Evolutionary conservation across 805 yeast species (phyloP), one percentile per base, ranked within the genome.

Genomic region (Saccharomyces jurei): DNA sequence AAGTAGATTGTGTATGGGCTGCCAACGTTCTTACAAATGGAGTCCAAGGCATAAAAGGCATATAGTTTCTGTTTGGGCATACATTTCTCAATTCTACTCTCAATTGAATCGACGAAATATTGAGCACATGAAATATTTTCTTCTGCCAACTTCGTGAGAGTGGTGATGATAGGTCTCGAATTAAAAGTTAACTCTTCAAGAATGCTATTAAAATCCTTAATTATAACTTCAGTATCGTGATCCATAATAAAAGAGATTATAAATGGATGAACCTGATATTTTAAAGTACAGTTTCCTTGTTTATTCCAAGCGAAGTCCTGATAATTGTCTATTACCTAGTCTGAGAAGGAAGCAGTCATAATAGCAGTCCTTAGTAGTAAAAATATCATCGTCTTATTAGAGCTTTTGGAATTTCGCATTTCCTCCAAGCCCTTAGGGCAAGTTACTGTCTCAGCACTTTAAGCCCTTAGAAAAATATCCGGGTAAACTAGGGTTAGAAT

Each of bases 21-120:
- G 8, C 97, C 97, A 31, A 89, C 84, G 63, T 85, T 88, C 70
- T 94, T 94, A 72, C 92, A 87, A 50, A 94, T 87, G 17, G 97
- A 90, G 69, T 94, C 98, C 54, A 94, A 71, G 49, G 92, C 77
- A 66, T 92, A 94, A 56, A 94, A 77, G 3, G 94, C 83, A 62
- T 81, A 94, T 50, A 94, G 77, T 70, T 94, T 94, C 60, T 88
- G 91, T 11, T 81, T 78, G 1, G 97, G 97, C 2, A 87, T 80
- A 63, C 94, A 83, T 68, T 81, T 84, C 59, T 79, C 77, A 50
- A 92, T 83, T 68, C 96, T 80, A 52, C 77, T 77, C 60, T 85
- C 89, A 53, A 94, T 81, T 14, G 90, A 88, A 52, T 81, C 80
- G 17, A 87, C 81, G 47, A 94, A 87, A 50, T 84, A 87, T 52